These are phyloP conservation scores for Sarocladium brachiariae DNA, from an alignment of 2,329 filamentous ascomycete genomes.

Conservation along the genomic window DNA sequence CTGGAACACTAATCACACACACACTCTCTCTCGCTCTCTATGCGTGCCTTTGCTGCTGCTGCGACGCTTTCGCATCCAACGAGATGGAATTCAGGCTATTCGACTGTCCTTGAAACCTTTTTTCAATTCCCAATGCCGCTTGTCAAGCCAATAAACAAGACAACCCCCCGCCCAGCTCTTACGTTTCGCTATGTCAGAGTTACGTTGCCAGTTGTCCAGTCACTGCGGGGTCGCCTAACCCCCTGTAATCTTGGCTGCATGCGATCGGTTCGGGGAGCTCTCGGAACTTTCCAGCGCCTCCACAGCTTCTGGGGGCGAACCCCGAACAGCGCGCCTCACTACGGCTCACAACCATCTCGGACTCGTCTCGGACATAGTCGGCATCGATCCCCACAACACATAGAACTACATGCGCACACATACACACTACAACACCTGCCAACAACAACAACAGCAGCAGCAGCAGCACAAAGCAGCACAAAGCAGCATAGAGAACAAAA, in stretches of 20 bases:
- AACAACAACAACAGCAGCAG: background rate
- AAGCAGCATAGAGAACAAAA: background rate
- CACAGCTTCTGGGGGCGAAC: background rate
- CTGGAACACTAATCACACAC: background rate
- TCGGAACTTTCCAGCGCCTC: slow-evolving; percentile 4
- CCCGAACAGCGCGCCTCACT: slow-evolving; percentile 6
- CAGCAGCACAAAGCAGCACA: too few species aligned
- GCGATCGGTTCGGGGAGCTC: slow-evolving; percentile 7
- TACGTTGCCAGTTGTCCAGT: slow-evolving; percentile 1
- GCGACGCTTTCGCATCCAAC: background rate
- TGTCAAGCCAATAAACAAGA: slow-evolving; percentile 97
- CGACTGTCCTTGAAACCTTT: background rate
- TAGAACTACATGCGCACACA: too few species aligned
- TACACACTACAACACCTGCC: background rate
- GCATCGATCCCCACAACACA: background rate
- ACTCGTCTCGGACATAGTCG: background rate
- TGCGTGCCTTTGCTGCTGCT: background rate
- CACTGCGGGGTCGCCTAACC: background rate
- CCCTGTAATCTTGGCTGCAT: background rate
- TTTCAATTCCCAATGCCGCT: slow-evolving; percentile 67
- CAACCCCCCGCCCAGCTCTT: slow-evolving; percentile 38
- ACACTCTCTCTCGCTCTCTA: background rate
- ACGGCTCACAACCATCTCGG: background rate
- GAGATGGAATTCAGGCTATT: background rate
- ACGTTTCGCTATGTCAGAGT: background rate